Percentiles rank a stretch among this genome's conserved stretches.
These are phyloP conservation scores for Sporothrix pallida DNA, from an alignment of 2,329 filamentous ascomycete species.

Conservation along the genomic window DNA sequence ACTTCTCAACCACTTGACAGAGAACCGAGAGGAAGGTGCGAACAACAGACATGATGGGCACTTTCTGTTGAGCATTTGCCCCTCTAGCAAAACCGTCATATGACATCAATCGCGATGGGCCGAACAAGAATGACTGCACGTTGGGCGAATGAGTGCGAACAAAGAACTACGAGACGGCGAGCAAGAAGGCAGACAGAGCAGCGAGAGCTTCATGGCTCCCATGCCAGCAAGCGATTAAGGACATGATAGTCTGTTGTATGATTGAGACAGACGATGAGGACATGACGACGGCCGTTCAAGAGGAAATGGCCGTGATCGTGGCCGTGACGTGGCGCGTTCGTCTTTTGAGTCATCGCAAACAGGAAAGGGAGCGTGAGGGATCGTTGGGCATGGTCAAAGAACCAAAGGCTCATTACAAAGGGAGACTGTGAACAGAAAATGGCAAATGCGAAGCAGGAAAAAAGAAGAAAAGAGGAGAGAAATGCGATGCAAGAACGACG, in stretches of 20 bases:
- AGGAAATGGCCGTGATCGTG: too few relatives aligned
- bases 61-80: not conserved
- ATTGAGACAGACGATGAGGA: too few relatives aligned
- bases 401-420: not conserved
- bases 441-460: not conserved
- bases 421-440: not conserved
- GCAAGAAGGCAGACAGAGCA: too few relatives aligned
- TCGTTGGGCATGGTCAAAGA: too few relatives aligned
- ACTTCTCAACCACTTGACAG: not conserved
- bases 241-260: too few relatives aligned
- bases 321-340: too few relatives aligned
- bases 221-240: too few relatives aligned
- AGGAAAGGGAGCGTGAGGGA: too few relatives aligned
- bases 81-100: slow-evolving; percentile 3
- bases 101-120: not conserved
- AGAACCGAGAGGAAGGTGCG: not conserved
- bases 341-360: not conserved
- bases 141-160: not conserved
- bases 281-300: too few relatives aligned
- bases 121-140: not conserved
- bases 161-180: not conserved
- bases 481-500: slow-evolving; percentile 28
- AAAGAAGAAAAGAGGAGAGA: slow-evolving; percentile 36
- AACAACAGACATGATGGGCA: not conserved
- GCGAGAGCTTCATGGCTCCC: too few relatives aligned